These are phyloP conservation scores for Capsicum chinense DNA, from an alignment of 257 asterid genomes.

Conservation along the genomic window DNA sequence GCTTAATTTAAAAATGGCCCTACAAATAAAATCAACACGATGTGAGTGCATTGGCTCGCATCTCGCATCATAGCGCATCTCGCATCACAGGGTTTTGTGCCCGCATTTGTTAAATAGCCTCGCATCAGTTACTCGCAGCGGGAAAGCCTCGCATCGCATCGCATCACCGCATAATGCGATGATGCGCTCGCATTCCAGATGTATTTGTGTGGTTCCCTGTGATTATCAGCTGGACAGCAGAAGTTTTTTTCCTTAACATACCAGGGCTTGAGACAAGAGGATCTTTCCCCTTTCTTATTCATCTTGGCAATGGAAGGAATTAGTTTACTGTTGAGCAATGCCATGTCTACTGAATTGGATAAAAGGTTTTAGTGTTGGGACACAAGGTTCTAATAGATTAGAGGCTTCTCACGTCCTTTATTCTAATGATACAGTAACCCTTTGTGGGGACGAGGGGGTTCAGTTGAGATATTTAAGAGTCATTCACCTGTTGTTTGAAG, in stretches of 20 bases:
- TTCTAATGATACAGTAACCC: not conserved
- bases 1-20: too few relatives aligned
- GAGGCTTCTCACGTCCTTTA: slow-evolving; percentile 5
- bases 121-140: too few relatives aligned
- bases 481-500: not conserved
- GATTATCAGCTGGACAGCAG: not conserved
- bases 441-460: not conserved
- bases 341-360: not conserved
- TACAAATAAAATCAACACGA: too few relatives aligned
- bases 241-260: not conserved
- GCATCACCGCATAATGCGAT: too few relatives aligned
- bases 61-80: too few relatives aligned
- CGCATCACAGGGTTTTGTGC: too few relatives aligned
- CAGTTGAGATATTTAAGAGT: not conserved
- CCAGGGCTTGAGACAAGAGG: not conserved
- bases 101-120: too few relatives aligned
- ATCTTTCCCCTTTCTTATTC: not conserved
- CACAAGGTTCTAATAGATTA: not conserved
- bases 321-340: not conserved
- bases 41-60: too few relatives aligned
- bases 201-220: not conserved
- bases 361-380: not conserved
- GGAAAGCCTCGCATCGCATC: too few relatives aligned
- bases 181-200: too few relatives aligned
- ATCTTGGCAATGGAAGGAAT: not conserved